Base-by-base conservation (phyloP, 2,329 filamentous ascomycete genomes). In the Leptographium lundbergii region DNA sequence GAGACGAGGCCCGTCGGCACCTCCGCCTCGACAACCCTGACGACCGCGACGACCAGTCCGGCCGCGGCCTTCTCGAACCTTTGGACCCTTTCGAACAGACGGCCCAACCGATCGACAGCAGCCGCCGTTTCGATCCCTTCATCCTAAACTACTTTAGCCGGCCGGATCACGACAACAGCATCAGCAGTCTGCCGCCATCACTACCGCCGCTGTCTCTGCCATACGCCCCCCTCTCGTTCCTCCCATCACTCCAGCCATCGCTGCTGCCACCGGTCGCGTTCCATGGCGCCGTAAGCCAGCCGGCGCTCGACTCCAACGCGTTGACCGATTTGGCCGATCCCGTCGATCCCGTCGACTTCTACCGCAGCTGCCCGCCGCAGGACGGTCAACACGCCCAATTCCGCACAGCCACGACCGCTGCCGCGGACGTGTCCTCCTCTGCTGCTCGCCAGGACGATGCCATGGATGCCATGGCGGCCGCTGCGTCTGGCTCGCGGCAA, bases 381-480 rank as follows among this genome's bases (percentile, higher is more conserved):
- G 11, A 51, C 47, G 45, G 17, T 45, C 53, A 25, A 7, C 4
- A 24, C 48, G 32, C 6, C 9, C 32, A 34, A 34, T 34, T 34
- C 32, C 32, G 10, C 10, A 27, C 22, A 4, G 10, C 22, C 22
- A 51, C 47, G 19, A 24, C 45, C 36, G 14, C 36, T 6, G 10
- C 36, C 36, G 10, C 7, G 5, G 47, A 27, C 24, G 47, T 24
- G 5, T 27, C 47, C 19, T 27, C 42, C 59, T 45, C 59, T 45
- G 42, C 57, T 53, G 42, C 59, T 36, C 58, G 9, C 47, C 56
- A 60, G 39, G 58, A 59, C 66, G 72, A 74, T 65, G 67, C 69
- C 66, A 75, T 75, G 74, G 72, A 74, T 65, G 67, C 69, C 66
- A 75, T 75, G 74, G 72, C 74, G 63, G 69, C 72, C 47, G 64